A percentile compares a stretch with the other conserved stretches of the same genome.
Evolutionary conservation across 2,329 filamentous ascomycete species (phyloP).

Genomic region (Epicoccum sorghinum): DNA sequence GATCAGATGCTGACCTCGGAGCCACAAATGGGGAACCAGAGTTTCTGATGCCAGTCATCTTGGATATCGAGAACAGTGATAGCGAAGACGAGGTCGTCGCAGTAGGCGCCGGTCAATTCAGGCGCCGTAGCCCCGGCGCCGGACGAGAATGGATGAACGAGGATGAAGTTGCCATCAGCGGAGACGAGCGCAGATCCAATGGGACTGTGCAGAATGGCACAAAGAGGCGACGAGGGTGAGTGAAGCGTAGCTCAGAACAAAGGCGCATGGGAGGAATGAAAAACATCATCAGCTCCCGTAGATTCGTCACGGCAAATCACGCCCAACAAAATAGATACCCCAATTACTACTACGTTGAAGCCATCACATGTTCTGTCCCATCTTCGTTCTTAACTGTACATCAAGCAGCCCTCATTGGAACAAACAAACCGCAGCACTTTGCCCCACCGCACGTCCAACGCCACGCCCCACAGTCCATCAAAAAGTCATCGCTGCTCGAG

Average conservation of each 20-base stretch:
- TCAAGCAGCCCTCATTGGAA: no score
- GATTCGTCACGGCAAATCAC: no score
- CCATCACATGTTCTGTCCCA: no score
- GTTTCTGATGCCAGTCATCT: conserved; percentile 93
- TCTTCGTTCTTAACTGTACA: no score
- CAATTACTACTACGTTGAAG: not conserved
- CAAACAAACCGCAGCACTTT: no score
- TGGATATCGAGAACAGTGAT: conserved; percentile 91
- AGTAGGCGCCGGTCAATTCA: conserved; percentile 78
- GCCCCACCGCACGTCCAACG: no score
- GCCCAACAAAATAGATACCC: not conserved
- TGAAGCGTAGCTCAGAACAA: not conserved
- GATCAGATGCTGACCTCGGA: conserved; percentile 57
- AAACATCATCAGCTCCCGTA: not conserved
- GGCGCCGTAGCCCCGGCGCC: conserved; percentile 81
- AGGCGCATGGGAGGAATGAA: not conserved
- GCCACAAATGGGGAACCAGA: conserved; percentile 52
- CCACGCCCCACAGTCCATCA: no score
- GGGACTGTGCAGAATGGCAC: conserved; percentile 41
- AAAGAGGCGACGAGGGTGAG: conserved; percentile 40
- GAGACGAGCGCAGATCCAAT: conserved; percentile 45
- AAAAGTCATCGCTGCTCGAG: no score
- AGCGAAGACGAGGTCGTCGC: conserved; percentile 86
- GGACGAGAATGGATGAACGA: conserved; percentile 71
- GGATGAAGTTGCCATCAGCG: conserved; percentile 51